Evolutionary conservation across 441 rosid genomes (phyloP).

Genomic region (Jatropha podagrica): DNA sequence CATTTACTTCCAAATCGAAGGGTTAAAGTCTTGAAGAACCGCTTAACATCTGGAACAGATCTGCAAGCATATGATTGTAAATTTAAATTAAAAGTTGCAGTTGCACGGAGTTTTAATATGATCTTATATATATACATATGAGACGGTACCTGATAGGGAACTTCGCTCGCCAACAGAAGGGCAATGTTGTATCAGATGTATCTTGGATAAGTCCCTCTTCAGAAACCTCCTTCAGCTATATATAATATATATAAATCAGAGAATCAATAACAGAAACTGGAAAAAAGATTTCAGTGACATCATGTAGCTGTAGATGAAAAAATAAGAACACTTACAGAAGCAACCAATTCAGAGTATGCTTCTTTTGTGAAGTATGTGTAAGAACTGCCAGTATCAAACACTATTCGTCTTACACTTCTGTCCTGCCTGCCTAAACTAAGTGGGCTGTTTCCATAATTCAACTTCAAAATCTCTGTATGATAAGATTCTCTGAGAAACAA

Average conservation of each 20-base stretch:
- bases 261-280: neutral
- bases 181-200: conserved; percentile 61
- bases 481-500: conserved; percentile 54
- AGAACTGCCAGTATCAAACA: conserved; percentile 92
- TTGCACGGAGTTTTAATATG: neutral
- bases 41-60: conserved; percentile 58
- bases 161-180: conserved; percentile 69
- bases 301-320: conserved; percentile 3
- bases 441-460: conserved; percentile 59
- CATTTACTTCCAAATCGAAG: conserved; percentile 85
- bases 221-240: conserved; percentile 63
- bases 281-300: neutral
- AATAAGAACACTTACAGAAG: conserved; percentile 52
- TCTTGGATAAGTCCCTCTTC: conserved; percentile 48
- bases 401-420: conserved; percentile 39
- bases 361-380: conserved; percentile 79
- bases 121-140: too few relatives aligned
- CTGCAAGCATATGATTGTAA: conserved; percentile 42
- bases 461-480: conserved; percentile 49
- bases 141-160: conserved; percentile 52
- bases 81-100: conserved; percentile 16
- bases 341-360: conserved; percentile 63
- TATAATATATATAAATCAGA: conserved; percentile 2
- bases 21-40: conserved; percentile 69
- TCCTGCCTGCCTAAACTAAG: conserved; percentile 49